Percentiles rank a stretch among this genome's conserved stretches.
phyloP scores from a whole-genome alignment of 169 alveolate species.

The Eimeria zaria region DNA sequence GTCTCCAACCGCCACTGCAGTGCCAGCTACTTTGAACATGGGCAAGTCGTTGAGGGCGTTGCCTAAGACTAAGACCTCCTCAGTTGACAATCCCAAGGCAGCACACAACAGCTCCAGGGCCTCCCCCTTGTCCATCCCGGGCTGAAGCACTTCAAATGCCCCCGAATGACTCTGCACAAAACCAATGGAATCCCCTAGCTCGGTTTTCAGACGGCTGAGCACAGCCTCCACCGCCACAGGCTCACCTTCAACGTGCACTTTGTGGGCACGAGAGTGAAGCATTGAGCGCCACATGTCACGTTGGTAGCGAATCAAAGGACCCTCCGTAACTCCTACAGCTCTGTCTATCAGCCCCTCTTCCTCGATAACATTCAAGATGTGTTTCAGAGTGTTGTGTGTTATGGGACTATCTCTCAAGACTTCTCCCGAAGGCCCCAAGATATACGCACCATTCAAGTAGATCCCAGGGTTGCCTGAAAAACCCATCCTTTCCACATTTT shows the following conservation, averaged over 20 bases:
- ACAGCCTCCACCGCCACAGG: background rate
- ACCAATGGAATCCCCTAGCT: constrained; percentile 20
- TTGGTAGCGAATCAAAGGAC: background rate
- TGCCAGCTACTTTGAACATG: constrained; percentile 84
- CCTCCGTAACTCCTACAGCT: background rate
- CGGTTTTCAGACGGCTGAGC: background rate
- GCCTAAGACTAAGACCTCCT: constrained; percentile 88
- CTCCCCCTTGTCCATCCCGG: constrained; percentile 33
- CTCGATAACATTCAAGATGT: background rate
- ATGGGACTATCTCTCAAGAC: constrained; percentile 34
- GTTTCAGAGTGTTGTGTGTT: background rate
- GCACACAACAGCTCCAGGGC: constrained; percentile 1
- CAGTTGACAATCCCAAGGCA: constrained; percentile 61
- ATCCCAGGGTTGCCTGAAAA: constrained; percentile 12
- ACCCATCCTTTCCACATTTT: background rate
- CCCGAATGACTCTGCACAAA: background rate
- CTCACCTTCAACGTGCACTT: constrained; percentile 27
- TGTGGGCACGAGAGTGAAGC: background rate
- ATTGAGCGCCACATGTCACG: too few relatives aligned
- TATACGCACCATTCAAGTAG: constrained; percentile 36
- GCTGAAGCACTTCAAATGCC: background rate
- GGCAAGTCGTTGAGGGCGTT: constrained; percentile 91
- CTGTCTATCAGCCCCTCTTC: background rate
- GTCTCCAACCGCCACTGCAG: constrained; percentile 87
- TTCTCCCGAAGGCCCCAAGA: background rate